These are phyloP conservation scores for Thraustochytrium sp. DNA, from an alignment of 352 stramenopile genomes.

Conservation along the genomic window DNA sequence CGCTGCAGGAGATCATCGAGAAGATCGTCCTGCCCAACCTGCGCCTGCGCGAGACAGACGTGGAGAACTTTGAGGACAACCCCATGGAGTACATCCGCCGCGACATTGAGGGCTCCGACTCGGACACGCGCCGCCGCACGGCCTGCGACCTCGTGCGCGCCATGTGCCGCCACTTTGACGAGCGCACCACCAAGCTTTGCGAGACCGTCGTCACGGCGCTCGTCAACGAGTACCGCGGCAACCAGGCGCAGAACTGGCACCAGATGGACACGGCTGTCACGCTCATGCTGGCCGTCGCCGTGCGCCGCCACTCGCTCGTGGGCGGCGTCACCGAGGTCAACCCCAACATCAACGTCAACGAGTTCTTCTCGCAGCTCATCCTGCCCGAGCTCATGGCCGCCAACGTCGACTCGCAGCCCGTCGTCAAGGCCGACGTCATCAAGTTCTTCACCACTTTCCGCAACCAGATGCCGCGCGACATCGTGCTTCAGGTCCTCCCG, in stretches of 20 bases:
- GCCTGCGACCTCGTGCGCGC: conserved; percentile 88
- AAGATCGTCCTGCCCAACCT: conserved; percentile 97
- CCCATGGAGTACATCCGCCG: conserved; percentile 93
- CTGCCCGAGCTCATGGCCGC: conserved; percentile 75
- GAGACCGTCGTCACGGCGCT: conserved; percentile 37
- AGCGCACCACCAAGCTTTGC: conserved; percentile 64
- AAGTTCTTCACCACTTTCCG: conserved; percentile 98
- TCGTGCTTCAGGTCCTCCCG: conserved; percentile 78
- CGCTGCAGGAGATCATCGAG: conserved; percentile 79
- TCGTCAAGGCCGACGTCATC: conserved; percentile 93
- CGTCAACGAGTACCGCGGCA: conserved; percentile 44
- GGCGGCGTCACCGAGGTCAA: conserved; percentile 91
- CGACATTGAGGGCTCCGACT: conserved; percentile 96
- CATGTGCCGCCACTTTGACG: conserved; percentile 89
- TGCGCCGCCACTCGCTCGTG: conserved; percentile 81
- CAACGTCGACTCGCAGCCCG: conserved; percentile 67
- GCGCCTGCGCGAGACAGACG: conserved; percentile 85
- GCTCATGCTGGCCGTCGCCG: conserved; percentile 89
- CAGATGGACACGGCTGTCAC: conserved; percentile 60
- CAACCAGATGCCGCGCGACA: conserved; percentile 85
- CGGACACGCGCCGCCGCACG: conserved; percentile 86
- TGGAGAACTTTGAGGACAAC: conserved; percentile 97
- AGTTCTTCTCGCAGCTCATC: conserved; percentile 89
- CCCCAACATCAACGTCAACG: conserved; percentile 85
- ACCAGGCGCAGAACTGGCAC: conserved; percentile 28